phyloP scores from a whole-genome alignment of 805 yeast species.

The Ogataea salicorniae region DNA sequence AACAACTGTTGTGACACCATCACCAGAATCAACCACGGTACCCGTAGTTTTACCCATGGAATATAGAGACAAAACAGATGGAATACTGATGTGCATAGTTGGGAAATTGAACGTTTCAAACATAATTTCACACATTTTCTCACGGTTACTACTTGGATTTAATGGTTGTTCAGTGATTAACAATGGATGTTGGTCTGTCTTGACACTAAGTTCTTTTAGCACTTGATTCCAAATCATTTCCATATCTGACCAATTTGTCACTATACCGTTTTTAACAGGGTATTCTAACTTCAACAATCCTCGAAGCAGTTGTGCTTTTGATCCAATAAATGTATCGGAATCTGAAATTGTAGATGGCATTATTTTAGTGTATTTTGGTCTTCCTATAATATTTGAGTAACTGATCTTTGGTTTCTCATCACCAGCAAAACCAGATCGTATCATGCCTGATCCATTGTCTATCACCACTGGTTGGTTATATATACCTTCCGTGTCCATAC shows the following conservation, averaged over 20 bases:
- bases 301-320: slow-evolving; percentile 64
- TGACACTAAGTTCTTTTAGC: slow-evolving; percentile 44
- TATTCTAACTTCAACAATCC: slow-evolving; percentile 69
- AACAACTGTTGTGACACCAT: slow-evolving; percentile 83
- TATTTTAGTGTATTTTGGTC: slow-evolving; percentile 76
- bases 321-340: slow-evolving; percentile 65
- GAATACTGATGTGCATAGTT: slow-evolving; percentile 66
- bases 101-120: slow-evolving; percentile 74
- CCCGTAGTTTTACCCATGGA: slow-evolving; percentile 92
- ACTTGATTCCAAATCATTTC: slow-evolving; percentile 74
- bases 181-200: slow-evolving; percentile 75
- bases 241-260: slow-evolving; percentile 82
- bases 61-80: slow-evolving; percentile 78
- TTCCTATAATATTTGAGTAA: slow-evolving; percentile 65
- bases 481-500: slow-evolving; percentile 20
- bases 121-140: slow-evolving; percentile 54
- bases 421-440: slow-evolving; percentile 92
- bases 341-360: slow-evolving; percentile 62
- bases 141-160: slow-evolving; percentile 61
- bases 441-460: slow-evolving; percentile 81
- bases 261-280: slow-evolving; percentile 78
- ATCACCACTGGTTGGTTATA: slow-evolving; percentile 70
- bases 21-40: slow-evolving; percentile 85
- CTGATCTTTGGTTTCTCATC: slow-evolving; percentile 71
- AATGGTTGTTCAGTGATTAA: slow-evolving; percentile 86